Evolutionary conservation across 768 basidiomycete genomes (phyloP).

Genomic region (Neoboletus subvelutipes): DNA sequence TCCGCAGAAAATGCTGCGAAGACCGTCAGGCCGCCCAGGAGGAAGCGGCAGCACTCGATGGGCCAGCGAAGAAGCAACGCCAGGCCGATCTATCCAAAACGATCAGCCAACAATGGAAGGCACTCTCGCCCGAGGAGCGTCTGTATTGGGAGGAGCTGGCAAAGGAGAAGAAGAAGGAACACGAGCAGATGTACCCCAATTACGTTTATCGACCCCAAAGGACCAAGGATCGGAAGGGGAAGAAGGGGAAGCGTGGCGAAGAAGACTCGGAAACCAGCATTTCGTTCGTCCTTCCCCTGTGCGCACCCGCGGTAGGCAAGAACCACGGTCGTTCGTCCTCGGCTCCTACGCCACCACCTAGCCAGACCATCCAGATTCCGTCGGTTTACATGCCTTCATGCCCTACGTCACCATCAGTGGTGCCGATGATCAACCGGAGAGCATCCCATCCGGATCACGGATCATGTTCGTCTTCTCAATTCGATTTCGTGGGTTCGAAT

Average conservation of each 20-base stretch:
- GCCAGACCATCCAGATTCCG: slow-evolving; percentile 69
- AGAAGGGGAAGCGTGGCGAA: slow-evolving; percentile 38
- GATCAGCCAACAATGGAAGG: slow-evolving; percentile 80
- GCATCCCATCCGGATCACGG: slow-evolving; percentile 51
- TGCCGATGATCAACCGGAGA: slow-evolving; percentile 60
- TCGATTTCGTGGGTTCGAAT: slow-evolving; percentile 55
- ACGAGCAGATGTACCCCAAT: slow-evolving; percentile 70
- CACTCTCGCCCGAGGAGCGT: slow-evolving; percentile 61
- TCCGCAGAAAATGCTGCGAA: slow-evolving; percentile 77
- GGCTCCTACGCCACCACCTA: slow-evolving; percentile 65
- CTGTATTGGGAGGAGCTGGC: slow-evolving; percentile 75
- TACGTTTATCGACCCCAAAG: slow-evolving; percentile 80
- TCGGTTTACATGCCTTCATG: slow-evolving; percentile 63
- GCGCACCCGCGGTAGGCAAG: slow-evolving; percentile 42
- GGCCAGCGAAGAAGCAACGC: slow-evolving; percentile 67
- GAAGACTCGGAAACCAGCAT: slow-evolving; percentile 57
- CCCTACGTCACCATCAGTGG: slow-evolving; percentile 57
- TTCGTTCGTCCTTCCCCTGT: slow-evolving; percentile 42
- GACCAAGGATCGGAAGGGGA: slow-evolving; percentile 45
- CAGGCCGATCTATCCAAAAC: slow-evolving; percentile 80
- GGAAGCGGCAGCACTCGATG: slow-evolving; percentile 37
- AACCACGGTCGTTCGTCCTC: slow-evolving; percentile 47
- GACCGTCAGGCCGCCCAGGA: slow-evolving; percentile 59
- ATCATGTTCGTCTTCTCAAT: slow-evolving; percentile 43
- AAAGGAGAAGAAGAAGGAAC: slow-evolving; percentile 78